Evolutionary conservation across 2,329 filamentous ascomycete genomes (phyloP).

Genomic region (Beauveria sp.): DNA sequence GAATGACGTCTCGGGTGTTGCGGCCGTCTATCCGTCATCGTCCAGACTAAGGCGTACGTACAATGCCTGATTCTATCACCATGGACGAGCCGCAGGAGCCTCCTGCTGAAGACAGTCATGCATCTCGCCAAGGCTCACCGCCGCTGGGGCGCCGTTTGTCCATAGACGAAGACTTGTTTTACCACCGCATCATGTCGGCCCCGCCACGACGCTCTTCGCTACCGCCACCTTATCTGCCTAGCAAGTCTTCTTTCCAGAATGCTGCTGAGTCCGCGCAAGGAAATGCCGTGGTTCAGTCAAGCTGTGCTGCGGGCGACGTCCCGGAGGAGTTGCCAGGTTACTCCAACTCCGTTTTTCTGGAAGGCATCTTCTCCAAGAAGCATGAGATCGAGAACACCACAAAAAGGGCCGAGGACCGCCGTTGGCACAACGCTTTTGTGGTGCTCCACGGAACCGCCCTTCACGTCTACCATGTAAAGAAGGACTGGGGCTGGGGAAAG

Average conservation of each 20-base stretch:
- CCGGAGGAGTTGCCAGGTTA: slow-evolving; percentile 47
- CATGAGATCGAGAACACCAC: slow-evolving; percentile 60
- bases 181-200: slow-evolving; percentile 43
- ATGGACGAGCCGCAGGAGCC: slow-evolving; percentile 27
- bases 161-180: slow-evolving; percentile 48
- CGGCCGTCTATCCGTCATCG: neutral
- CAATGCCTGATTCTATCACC: slow-evolving; percentile 18
- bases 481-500: slow-evolving; percentile 43
- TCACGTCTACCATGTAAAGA: slow-evolving; percentile 56
- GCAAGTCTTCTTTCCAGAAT: slow-evolving; percentile 6
- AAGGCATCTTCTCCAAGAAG: slow-evolving; percentile 54
- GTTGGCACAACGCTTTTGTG: slow-evolving; percentile 57
- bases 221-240: slow-evolving; percentile 38
- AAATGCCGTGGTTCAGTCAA: neutral
- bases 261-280: neutral
- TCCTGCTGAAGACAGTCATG: slow-evolving; percentile 27
- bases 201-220: slow-evolving; percentile 35
- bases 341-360: slow-evolving; percentile 46
- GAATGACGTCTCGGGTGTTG: slow-evolving; percentile 1
- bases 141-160: slow-evolving; percentile 40
- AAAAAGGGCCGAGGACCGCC: slow-evolving; percentile 52
- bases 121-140: slow-evolving; percentile 19
- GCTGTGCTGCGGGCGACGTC: slow-evolving; percentile 20
- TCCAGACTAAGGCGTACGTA: slow-evolving; percentile 18
- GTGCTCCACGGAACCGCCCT: slow-evolving; percentile 62